Evolutionary conservation across 106 monocot genomes (phyloP), one percentile per base, ranked within the genome.

Genomic region (Apostasia shenzhenica): DNA sequence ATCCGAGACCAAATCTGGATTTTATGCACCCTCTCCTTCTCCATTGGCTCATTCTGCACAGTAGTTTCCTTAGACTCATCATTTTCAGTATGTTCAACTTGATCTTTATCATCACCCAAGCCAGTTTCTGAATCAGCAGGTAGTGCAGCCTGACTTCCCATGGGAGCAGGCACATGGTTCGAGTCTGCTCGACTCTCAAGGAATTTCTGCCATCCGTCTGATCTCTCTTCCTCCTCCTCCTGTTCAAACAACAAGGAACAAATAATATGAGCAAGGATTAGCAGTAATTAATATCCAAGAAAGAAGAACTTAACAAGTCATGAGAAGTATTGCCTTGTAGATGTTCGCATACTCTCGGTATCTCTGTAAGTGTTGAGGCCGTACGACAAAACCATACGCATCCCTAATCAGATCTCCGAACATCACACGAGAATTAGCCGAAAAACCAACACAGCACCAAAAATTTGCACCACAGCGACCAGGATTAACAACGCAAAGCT

Each of bases 181-280:
- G 71, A 50, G 40, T 85, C 70, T 9, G 69, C 81, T 57, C 85
- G 87, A 67, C 85, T 82, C 55, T 90, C 82, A 53, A 99, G 80
- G 73, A 99, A 93, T 70, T 80, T 59, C n/a, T 83, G 83, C 99
- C 99, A 99, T 57, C 86, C 77, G 45, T 93, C 90, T 50, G 90
- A 93, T 82, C 99, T 87, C 87, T 99, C 99, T 72, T 93, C 93
- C 67, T 99, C 99, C 69, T 99, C 99, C 77, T 99, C 99, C 65
- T 65, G 14, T 46, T 26, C 2, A 8, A 7, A 7, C 26, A 65
- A 26, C 46, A 65, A 7, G 5, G 12, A 62, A 45, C 4, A 62
- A 1, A 43, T 48, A 65, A 48, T 47, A 26, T 65, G 9, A 65
- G 26, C 14, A 47, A 65, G 65, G 14, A 62, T 45, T 12, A 48